Base-by-base conservation (phyloP, 306 rosid genomes). In the Fragaria nilgerrensis region DNA sequence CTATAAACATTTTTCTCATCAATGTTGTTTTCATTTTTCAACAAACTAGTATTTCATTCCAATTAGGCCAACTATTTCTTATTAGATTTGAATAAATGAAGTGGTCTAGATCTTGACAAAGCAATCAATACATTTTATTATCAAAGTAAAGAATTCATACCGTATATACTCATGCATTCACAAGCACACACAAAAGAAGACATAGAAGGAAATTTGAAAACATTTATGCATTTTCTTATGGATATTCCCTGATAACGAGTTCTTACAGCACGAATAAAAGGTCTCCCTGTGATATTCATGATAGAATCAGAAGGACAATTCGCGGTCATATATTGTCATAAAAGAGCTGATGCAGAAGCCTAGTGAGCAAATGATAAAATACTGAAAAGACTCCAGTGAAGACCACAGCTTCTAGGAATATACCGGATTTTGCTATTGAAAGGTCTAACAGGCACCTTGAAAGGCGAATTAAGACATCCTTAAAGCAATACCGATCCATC, bases 111-210 rank as follows among this genome's bases (percentile, higher is more conserved):
- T 50, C 63, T 19, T 50, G 34, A 72, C 29, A 50, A 50, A 32
- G 22, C 56, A 72, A 19, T 50, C 19, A 73, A 45, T 15, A 43
- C 11, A 23, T 36, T 39, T 59, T 41, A 56, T 9, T 13, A 58
- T 58, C 55, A 23, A 58, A 37, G 12, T 14, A n/a, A 73, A 41
- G 39, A 53, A 72, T n/a, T 10, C 53, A 73, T 14, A n/a, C 41
- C 7, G 41, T 73, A 56, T 55, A 17, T 15, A 9, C 65, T 36
- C 67, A 22, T 4, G 23, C 23, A 72, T 72, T 22, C 14, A 3
- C 75, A 72, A 34, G 20, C 29, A 50, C 29, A 52, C 5, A 45
- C 12, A 3, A 62, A 72, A 72, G 75, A 72, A 52, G 53, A 39
- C 5, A n/a, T 1, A 53, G 64, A 34, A 72, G 62, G 48, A 34